Evolutionary conservation across 768 basidiomycete species (phyloP).

Genomic region (Naganishia vishniacii): DNA sequence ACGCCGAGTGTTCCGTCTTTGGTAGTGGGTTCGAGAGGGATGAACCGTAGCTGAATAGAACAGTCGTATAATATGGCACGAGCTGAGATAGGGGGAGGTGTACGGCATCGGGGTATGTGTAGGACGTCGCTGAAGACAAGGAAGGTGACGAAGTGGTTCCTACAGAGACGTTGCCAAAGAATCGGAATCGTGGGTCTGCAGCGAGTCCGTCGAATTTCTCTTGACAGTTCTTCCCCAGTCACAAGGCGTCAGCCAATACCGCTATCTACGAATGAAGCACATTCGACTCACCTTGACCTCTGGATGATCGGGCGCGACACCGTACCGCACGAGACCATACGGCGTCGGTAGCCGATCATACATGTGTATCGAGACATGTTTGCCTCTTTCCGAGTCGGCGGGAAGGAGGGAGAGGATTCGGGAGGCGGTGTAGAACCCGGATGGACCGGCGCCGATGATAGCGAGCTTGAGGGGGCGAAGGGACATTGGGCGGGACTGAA

Average conservation of each 20-base stretch:
- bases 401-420: slow-evolving; percentile 67
- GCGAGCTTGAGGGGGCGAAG: slow-evolving; percentile 62
- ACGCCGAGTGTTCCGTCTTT: slow-evolving; percentile 55
- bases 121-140: slow-evolving; percentile 28
- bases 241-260: too few species aligned
- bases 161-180: slow-evolving; percentile 76
- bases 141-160: slow-evolving; percentile 35
- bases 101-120: slow-evolving; percentile 56
- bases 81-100: slow-evolving; percentile 61
- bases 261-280: too few species aligned
- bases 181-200: slow-evolving; percentile 70
- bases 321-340: slow-evolving; percentile 89
- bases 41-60: slow-evolving; percentile 83
- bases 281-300: slow-evolving; percentile 74
- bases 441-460: slow-evolving; percentile 87
- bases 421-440: slow-evolving; percentile 91
- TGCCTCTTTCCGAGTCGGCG: slow-evolving; percentile 46
- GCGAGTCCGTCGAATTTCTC: slow-evolving; percentile 86
- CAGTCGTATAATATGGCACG: slow-evolving; percentile 69
- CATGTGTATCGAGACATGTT: slow-evolving; percentile 64
- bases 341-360: slow-evolving; percentile 92
- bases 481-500: neutral
- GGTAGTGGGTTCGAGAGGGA: slow-evolving; percentile 55
- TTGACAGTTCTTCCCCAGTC: slow-evolving; percentile 87
- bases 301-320: slow-evolving; percentile 96